Evolutionary conservation across 1,284 basidiomycete genomes (phyloP).

Genomic region (Phlebopus sp.): DNA sequence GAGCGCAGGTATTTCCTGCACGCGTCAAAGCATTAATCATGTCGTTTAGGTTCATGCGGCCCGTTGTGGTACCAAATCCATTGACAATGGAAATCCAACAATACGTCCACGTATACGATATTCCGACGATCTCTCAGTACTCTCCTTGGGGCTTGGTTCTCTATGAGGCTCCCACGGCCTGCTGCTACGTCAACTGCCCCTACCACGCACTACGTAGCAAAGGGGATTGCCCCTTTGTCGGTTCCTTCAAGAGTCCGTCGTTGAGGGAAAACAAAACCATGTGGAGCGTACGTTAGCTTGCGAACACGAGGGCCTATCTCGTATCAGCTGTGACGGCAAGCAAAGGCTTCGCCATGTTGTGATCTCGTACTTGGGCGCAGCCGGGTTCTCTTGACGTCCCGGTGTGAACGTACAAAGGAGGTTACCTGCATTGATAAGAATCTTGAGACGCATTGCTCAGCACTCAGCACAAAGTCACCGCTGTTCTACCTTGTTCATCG

Average conservation of each 20-base stretch:
- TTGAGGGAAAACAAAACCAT: not conserved
- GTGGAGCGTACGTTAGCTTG: not conserved
- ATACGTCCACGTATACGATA: not conserved
- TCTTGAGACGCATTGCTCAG: no score
- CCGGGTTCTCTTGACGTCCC: not conserved
- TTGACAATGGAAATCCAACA: no score
- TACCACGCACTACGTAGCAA: not conserved
- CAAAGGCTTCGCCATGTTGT: not conserved
- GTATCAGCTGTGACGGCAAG: not conserved
- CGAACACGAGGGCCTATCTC: not conserved
- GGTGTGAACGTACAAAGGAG: no score
- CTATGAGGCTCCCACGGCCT: not conserved
- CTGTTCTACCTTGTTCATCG: no score
- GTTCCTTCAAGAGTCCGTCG: not conserved
- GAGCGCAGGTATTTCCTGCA: not conserved
- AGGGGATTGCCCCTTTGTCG: not conserved
- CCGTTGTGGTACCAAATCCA: no score
- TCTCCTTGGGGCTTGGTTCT: conserved; percentile 25
- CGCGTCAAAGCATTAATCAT: not conserved
- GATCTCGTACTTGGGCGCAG: not conserved
- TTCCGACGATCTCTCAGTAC: conserved; percentile 8
- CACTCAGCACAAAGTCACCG: no score
- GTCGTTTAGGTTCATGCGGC: not conserved
- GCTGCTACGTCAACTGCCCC: not conserved
- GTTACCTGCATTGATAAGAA: no score